Evolutionary conservation across 2,329 filamentous ascomycete species (phyloP).

Genomic region (Ascochyta fabae): DNA sequence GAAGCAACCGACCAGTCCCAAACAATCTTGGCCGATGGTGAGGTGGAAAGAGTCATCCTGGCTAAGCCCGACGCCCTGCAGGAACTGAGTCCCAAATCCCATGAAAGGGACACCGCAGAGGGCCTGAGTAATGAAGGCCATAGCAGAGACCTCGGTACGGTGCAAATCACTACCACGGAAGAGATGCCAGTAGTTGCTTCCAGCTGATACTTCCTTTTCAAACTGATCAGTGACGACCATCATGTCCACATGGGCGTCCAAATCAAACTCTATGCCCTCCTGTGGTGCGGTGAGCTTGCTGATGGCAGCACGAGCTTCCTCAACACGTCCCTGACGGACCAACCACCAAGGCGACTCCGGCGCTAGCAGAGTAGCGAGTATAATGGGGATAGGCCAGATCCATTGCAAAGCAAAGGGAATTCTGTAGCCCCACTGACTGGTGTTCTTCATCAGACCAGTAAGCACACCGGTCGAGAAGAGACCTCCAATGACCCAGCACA

Average conservation of each 20-base stretch:
- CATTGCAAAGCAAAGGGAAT: conserved; percentile 72
- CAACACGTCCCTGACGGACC: conserved; percentile 62
- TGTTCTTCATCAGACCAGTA: conserved; percentile 66
- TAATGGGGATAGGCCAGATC: conserved; percentile 74
- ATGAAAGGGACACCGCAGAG: conserved; percentile 36
- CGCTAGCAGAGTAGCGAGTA: conserved; percentile 68
- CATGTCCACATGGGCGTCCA: conserved; percentile 72
- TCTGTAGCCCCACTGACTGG: conserved; percentile 70
- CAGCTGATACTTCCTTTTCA: conserved; percentile 70
- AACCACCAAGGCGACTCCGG: conserved; percentile 62
- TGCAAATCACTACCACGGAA: conserved; percentile 78
- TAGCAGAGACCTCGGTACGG: conserved; percentile 73
- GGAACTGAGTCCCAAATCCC: conserved; percentile 34
- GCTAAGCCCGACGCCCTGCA: conserved; percentile 29
- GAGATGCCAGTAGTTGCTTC: conserved; percentile 78
- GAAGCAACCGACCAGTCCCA: conserved; percentile 63
- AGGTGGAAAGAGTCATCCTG: conserved; percentile 35
- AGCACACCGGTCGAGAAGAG: conserved; percentile 73
- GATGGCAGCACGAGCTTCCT: conserved; percentile 69
- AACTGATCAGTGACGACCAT: conserved; percentile 85
- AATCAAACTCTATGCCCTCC: conserved; percentile 47
- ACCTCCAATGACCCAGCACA: conserved; percentile 73
- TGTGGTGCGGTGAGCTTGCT: conserved; percentile 65
- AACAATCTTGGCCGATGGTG: conserved; percentile 31
- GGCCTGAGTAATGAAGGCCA: conserved; percentile 54